Percentiles rank a stretch among this genome's conserved stretches.
These are phyloP conservation scores for Saccharomyces uvarum DNA, from an alignment of 1,139 yeast species.

Conservation along the genomic window DNA sequence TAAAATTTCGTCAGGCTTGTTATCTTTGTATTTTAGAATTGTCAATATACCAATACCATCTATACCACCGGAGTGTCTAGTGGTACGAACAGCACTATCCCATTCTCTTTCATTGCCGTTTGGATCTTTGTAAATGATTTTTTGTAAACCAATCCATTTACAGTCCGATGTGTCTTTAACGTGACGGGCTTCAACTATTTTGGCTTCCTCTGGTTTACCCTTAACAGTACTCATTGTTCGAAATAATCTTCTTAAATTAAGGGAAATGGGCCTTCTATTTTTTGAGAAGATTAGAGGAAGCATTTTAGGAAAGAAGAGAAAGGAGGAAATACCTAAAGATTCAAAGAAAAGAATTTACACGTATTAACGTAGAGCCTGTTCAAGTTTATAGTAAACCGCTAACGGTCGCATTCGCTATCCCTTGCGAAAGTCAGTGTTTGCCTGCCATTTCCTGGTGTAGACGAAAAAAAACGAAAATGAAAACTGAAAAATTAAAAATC, in stretches of 20 bases:
- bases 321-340: neutral
- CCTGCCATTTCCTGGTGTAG: neutral
- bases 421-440: neutral
- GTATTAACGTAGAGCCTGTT: neutral
- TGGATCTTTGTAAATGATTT: constrained; percentile 64
- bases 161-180: constrained; percentile 38
- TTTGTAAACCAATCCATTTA: constrained; percentile 54
- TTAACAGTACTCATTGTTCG: constrained; percentile 25
- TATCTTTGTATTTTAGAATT: constrained; percentile 43
- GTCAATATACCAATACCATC: constrained; percentile 92
- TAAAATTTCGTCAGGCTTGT: constrained; percentile 48
- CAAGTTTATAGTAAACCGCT: neutral
- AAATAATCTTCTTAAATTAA: neutral
- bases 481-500: neutral
- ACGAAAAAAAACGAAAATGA: neutral
- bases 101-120: constrained; percentile 55
- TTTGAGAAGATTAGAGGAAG: neutral
- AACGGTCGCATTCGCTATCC: neutral
- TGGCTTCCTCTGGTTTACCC: constrained; percentile 35
- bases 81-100: constrained; percentile 86
- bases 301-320: neutral
- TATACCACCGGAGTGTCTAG: constrained; percentile 55
- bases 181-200: constrained; percentile 31
- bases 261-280: neutral
- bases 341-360: neutral